Evolutionary conservation across 768 basidiomycete genomes (phyloP).

Genomic region (Suillus sp.): DNA sequence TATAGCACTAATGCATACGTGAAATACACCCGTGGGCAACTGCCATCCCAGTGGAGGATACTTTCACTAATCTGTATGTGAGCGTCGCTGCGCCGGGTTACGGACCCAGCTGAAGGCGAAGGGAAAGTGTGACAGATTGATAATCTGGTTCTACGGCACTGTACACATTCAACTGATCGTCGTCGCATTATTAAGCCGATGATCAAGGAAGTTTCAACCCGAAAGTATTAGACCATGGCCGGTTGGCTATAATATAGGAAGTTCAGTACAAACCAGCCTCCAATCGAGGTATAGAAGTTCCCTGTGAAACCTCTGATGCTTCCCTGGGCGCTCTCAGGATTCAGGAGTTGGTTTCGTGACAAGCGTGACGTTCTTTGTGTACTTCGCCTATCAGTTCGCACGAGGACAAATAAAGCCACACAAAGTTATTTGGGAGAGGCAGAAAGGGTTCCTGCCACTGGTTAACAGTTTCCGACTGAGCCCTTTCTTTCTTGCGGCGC

Average conservation of each 20-base stretch:
- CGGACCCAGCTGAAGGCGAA: background rate
- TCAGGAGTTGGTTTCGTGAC: slow-evolving; percentile 6
- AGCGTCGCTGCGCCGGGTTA: background rate
- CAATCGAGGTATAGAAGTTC: background rate
- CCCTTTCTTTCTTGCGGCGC: slow-evolving; percentile 33
- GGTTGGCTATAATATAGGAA: background rate
- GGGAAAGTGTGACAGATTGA: background rate
- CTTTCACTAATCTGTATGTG: background rate
- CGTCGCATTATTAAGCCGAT: background rate
- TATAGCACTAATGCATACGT: background rate
- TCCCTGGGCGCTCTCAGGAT: background rate
- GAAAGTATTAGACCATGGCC: background rate
- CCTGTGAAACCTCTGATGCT: background rate
- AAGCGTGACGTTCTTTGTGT: slow-evolving; percentile 3
- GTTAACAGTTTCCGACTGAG: slow-evolving; percentile 6
- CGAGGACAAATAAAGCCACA: slow-evolving; percentile 32
- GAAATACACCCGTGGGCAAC: background rate
- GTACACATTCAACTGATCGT: no score
- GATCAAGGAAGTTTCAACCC: slow-evolving; percentile 2
- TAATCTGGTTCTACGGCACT: background rate
- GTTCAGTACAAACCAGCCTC: background rate
- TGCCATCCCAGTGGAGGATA: background rate
- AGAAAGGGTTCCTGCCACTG: slow-evolving; percentile 16
- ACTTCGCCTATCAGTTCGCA: slow-evolving; percentile 31
- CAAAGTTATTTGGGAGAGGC: slow-evolving; percentile 33